Conservation (phyloP, 1,284 basidiomycete genomes). For the Chondrostereum purpureum region DNA sequence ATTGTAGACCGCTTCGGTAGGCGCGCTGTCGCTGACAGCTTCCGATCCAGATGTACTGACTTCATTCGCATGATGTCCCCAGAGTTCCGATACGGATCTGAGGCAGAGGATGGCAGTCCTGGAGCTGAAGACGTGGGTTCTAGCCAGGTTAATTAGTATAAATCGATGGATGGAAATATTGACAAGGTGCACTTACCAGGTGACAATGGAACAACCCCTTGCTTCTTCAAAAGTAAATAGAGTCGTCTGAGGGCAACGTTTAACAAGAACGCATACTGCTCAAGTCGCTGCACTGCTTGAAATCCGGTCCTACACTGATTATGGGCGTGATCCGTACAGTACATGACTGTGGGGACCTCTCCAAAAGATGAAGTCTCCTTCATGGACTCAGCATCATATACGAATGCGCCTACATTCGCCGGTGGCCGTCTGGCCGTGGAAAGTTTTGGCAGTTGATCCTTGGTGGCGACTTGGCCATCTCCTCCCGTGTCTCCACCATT, state of each 20-base stretch:
- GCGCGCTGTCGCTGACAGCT: constrained; percentile 87
- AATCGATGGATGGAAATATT: constrained; percentile 3
- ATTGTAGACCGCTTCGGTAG: constrained; percentile 93
- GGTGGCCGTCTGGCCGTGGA: constrained; percentile 65
- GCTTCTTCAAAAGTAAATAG: constrained; percentile 86
- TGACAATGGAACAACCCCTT: constrained; percentile 81
- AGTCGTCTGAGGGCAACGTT: constrained; percentile 93
- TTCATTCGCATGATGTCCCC: constrained; percentile 93
- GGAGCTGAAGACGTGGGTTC: constrained; percentile 31
- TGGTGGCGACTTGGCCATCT: constrained; percentile 13
- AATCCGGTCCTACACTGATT: constrained; percentile 70
- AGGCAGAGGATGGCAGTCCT: constrained; percentile 30
- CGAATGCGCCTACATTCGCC: constrained; percentile 72
- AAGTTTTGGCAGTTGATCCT: constrained; percentile 48
- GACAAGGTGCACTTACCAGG: constrained; percentile 51
- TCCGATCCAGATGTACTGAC: constrained; percentile 88
- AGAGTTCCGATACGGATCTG: constrained; percentile 78
- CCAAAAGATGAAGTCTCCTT: constrained; percentile 65
- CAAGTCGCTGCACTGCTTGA: constrained; percentile 86
- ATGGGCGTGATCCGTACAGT: constrained; percentile 77
- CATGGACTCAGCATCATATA: constrained; percentile 62
- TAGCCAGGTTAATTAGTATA: constrained; percentile 10
- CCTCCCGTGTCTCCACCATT: constrained; percentile 36
- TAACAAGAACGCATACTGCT: constrained; percentile 96
- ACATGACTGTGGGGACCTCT: constrained; percentile 59